Conservation (phyloP, 352 stramenopile species). For the Phytophthora pinifolia region DNA sequence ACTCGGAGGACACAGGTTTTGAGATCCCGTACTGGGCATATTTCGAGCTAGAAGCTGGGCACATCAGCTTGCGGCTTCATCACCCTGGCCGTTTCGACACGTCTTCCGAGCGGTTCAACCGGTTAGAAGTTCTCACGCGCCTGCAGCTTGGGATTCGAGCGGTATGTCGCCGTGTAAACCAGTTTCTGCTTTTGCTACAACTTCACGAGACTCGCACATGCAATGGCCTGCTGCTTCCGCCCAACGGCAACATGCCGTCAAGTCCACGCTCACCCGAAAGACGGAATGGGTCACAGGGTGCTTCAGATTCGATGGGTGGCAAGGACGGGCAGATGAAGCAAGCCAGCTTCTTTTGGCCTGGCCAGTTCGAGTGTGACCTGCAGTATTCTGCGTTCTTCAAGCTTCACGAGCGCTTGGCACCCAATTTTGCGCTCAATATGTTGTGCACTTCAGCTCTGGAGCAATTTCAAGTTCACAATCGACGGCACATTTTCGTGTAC, state of each 20-base stretch:
- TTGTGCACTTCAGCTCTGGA: slow-evolving; percentile 84
- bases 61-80: slow-evolving; percentile 61
- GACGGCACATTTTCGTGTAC: slow-evolving; percentile 87
- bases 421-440: slow-evolving; percentile 80
- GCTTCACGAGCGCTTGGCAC: slow-evolving; percentile 76
- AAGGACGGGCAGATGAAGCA: slow-evolving; percentile 23
- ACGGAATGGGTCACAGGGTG: slow-evolving; percentile 29
- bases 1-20: slow-evolving; percentile 13
- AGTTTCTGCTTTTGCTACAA: slow-evolving; percentile 81
- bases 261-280: slow-evolving; percentile 47
- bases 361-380: slow-evolving; percentile 84
- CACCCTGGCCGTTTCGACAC: slow-evolving; percentile 42
- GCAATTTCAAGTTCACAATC: slow-evolving; percentile 90
- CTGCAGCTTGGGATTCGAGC: slow-evolving; percentile 72
- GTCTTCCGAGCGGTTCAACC: slow-evolving; percentile 36
- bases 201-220: slow-evolving; percentile 83
- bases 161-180: slow-evolving; percentile 81
- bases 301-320: slow-evolving; percentile 23
- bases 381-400: slow-evolving; percentile 81
- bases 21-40: slow-evolving; percentile 83
- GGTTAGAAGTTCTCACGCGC: slow-evolving; percentile 62
- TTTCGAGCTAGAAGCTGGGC: slow-evolving; percentile 57
- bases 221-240: slow-evolving; percentile 67
- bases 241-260: slow-evolving; percentile 31
- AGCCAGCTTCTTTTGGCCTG: slow-evolving; percentile 77